Evolutionary conservation across 2,329 filamentous ascomycete genomes (phyloP), one percentile per base, ranked within the genome.

Genomic region (Beauveria scarabaeidicola): DNA sequence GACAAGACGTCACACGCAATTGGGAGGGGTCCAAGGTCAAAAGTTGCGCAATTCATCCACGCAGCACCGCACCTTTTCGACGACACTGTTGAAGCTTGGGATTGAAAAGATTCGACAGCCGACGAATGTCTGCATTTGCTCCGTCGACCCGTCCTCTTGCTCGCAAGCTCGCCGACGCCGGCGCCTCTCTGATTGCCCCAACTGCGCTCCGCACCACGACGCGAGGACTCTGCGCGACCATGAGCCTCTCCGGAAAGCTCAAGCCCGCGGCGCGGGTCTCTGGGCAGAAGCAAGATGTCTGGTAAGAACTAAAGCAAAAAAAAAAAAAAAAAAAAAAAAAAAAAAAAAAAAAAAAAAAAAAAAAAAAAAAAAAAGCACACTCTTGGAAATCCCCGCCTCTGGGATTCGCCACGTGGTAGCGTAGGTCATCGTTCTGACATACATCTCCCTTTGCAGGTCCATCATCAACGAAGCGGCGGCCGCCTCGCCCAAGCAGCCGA

Each of bases 401-500:
- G 11, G 4, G 32, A 15, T 15, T 36, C 32, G 32, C 5, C 5
- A 15, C 32, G 11, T 15, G 5, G 32, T 36, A n/a, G 13, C 32
- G 15, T 5, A 36, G 32, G 13, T 15, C 32, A 36, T 6, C 0
- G 11, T 36, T 15, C 32, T 36, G 32, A 36, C 32, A 13, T 3
- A 36, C 32, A 23, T 43, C 23, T 23, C 11, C 21, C 4, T 3
- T 4, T 7, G 5, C 47, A 85, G 83, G 83, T 80, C 82, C 64
- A 86, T 87, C 72, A 76, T 87, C 74, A 87, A 87, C 64, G 84
- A 87, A 72, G 84, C 81, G 11, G 84, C 84, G 3, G 81, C 81
- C 8, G 81, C 82, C 32, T 85, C 83, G 27, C 82, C 83, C 19
- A 81, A 78, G 61, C 82, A 85, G 69, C 83, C 84, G 61, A 85